Percentiles rank a stretch among this genome's conserved stretches.
These are phyloP conservation scores for Myxozyma lipomycoides DNA, from an alignment of 805 yeast species.

Conservation along the genomic window DNA sequence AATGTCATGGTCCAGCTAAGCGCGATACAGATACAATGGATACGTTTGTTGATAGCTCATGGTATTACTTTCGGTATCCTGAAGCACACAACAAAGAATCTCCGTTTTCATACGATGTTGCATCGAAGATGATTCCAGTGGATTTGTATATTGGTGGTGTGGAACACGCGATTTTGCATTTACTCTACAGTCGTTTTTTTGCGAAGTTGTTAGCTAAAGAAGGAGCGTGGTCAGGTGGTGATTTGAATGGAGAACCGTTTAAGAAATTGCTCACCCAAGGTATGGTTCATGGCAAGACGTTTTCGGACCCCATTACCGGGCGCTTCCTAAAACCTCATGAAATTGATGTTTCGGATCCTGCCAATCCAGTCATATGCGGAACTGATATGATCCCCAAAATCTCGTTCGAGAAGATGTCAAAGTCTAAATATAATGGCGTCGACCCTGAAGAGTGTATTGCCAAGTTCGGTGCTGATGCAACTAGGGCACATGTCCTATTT, in stretches of 20 bases:
- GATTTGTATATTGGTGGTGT: slow-evolving; percentile 92
- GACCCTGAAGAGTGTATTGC: slow-evolving; percentile 76
- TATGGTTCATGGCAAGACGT: slow-evolving; percentile 95
- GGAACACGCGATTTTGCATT: slow-evolving; percentile 92
- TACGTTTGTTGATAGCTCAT: slow-evolving; percentile 95
- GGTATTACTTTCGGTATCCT: slow-evolving; percentile 85
- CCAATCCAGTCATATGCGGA: slow-evolving; percentile 45
- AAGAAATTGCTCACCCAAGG: slow-evolving; percentile 83
- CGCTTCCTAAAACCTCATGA: slow-evolving; percentile 78
- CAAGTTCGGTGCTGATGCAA: slow-evolving; percentile 86
- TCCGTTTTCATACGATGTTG: slow-evolving; percentile 54
- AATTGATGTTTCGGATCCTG: slow-evolving; percentile 41
- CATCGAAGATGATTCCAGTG: slow-evolving; percentile 64
- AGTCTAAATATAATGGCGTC: slow-evolving; percentile 91
- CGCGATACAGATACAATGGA: slow-evolving; percentile 99
- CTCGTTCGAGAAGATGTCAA: slow-evolving; percentile 90
- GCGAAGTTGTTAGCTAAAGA: slow-evolving; percentile 68
- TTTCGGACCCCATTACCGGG: slow-evolving; percentile 64
- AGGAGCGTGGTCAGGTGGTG: slow-evolving; percentile 65
- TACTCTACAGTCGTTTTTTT: slow-evolving; percentile 80
- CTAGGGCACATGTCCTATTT: slow-evolving; percentile 87
- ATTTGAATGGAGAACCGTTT: slow-evolving; percentile 72
- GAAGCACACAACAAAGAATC: slow-evolving; percentile 59
- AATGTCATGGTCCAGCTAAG: slow-evolving; percentile 62
- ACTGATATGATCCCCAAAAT: slow-evolving; percentile 53